phyloP scores from a whole-genome alignment of 176 grass and related monocot genomes.

The Miscanthus lutarioriparius region DNA sequence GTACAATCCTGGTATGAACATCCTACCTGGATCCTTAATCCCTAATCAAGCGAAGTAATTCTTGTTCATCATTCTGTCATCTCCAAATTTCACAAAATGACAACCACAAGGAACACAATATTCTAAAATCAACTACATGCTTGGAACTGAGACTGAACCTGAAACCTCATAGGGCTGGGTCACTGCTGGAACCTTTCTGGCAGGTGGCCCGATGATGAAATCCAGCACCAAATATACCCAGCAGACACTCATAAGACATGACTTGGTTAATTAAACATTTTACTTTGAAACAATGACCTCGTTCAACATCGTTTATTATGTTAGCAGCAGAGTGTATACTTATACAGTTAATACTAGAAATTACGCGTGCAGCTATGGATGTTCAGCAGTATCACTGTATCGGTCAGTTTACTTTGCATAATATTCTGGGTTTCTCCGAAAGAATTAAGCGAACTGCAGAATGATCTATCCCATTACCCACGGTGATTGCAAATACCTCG shows the following conservation, averaged over 20 bases:
- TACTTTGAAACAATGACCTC: not conserved
- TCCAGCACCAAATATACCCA: constrained; percentile 46
- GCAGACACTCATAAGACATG: not conserved
- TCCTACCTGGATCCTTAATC: not conserved
- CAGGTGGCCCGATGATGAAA: constrained; percentile 39
- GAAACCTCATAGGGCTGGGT: constrained; percentile 31
- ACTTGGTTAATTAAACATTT: not conserved
- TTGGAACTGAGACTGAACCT: constrained; percentile 4
- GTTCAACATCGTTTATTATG: not conserved
- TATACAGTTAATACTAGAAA: not conserved
- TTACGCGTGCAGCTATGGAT: not conserved
- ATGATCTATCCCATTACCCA: not conserved
- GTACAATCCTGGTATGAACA: not conserved
- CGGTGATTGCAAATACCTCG: not conserved
- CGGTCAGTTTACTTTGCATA: not conserved
- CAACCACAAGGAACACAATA: constrained; percentile 18
- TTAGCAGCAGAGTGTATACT: not conserved
- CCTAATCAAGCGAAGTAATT: not conserved
- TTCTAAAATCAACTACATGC: not conserved
- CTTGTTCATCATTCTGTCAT: constrained; percentile 5
- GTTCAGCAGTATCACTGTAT: not conserved
- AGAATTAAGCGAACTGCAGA: not conserved
- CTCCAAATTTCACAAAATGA: not conserved
- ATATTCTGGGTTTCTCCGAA: not conserved
- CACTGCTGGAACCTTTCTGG: constrained; percentile 16